These are phyloP conservation scores for Friedmanniomyces simplex DNA, from an alignment of 495 filamentous ascomycete species.

Conservation along the genomic window DNA sequence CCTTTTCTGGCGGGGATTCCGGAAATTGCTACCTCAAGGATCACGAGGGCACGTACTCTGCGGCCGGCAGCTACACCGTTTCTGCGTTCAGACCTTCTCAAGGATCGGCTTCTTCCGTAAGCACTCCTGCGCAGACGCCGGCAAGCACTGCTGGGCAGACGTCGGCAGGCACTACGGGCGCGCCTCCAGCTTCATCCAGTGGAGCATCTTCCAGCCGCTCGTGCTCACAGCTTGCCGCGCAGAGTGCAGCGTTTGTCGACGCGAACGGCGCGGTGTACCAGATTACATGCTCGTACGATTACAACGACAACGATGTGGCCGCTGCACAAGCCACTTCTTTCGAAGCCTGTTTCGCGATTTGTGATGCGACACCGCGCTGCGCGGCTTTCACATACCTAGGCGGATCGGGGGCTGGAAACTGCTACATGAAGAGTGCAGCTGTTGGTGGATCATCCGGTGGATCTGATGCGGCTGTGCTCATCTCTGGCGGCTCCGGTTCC, in stretches of 20 bases:
- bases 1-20: constrained; percentile 6
- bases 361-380: constrained; percentile 8
- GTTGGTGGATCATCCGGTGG: neutral
- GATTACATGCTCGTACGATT: constrained; percentile 9
- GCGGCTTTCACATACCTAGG: constrained; percentile 15
- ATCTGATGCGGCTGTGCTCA: neutral
- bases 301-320: constrained; percentile 7
- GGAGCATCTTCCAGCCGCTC: neutral
- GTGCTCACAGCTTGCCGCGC: neutral
- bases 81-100: neutral
- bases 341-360: constrained; percentile 12
- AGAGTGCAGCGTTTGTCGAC: neutral
- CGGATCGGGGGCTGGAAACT: constrained; percentile 9
- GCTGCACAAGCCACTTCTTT: neutral
- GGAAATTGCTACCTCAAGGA: constrained; percentile 18
- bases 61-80: neutral
- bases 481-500: neutral
- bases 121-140: neutral
- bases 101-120: neutral
- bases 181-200: neutral
- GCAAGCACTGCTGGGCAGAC: neutral
- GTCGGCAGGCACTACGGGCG: no score
- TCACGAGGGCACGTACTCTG: neutral
- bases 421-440: constrained; percentile 16
- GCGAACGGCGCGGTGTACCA: constrained; percentile 3